phyloP scores from a whole-genome alignment of 176 grass and related monocot species.

The Tillandsia leiboldiana region DNA sequence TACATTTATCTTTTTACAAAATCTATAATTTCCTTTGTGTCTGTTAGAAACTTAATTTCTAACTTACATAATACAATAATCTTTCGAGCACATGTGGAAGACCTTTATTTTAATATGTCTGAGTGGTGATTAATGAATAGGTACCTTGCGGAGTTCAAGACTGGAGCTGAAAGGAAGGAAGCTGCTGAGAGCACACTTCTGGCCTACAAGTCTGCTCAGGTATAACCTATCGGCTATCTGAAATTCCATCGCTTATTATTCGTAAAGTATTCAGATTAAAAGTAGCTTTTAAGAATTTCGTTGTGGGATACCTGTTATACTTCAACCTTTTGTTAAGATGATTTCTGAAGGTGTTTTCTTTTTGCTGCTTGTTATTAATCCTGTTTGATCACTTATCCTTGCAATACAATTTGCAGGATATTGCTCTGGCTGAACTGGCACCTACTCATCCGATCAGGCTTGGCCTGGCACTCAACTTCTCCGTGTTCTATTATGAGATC shows the following conservation, averaged over 20 bases:
- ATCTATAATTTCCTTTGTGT: too few relatives aligned
- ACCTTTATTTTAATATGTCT: background rate
- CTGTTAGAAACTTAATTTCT: too few relatives aligned
- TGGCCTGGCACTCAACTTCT: constrained; percentile 20
- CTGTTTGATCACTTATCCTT: background rate
- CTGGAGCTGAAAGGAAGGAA: constrained; percentile 17
- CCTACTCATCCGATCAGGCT: constrained; percentile 21
- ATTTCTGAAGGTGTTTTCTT: background rate
- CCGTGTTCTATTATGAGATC: constrained; percentile 24
- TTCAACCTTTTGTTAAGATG: background rate
- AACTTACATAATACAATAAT: too few relatives aligned
- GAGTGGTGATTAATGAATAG: background rate
- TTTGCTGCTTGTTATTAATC: background rate
- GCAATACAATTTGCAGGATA: constrained; percentile 13
- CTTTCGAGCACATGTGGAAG: background rate
- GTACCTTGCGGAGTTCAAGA: constrained; percentile 21
- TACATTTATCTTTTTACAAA: too few relatives aligned
- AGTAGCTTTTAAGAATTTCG: background rate
- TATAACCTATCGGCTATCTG: background rate
- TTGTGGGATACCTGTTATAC: background rate
- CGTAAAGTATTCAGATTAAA: background rate
- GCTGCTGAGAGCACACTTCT: constrained; percentile 18
- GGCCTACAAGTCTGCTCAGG: constrained; percentile 20
- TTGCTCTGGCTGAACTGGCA: constrained; percentile 12
- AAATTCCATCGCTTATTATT: background rate